Percentiles rank a stretch among this genome's conserved stretches.
phyloP scores from a whole-genome alignment of 805 yeast genomes.

The Sugiyamaella valdiviana region DNA sequence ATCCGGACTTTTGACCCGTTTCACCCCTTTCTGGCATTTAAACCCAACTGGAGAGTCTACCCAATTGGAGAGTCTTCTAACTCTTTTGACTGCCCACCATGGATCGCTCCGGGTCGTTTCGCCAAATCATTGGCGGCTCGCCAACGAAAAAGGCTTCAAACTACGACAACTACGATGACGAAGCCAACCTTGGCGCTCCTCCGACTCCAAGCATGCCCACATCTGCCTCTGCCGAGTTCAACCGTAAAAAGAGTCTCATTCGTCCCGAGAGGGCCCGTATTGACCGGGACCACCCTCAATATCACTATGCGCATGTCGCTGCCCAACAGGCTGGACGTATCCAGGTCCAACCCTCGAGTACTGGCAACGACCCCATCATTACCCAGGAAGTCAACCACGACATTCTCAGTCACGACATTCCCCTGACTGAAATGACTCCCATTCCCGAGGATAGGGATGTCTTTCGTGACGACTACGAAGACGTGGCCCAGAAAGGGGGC shows the following conservation, averaged over 20 bases:
- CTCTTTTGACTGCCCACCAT: background rate
- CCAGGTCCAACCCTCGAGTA: slow-evolving; percentile 58
- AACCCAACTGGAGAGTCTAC: too few species aligned
- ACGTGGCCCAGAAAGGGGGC: slow-evolving; percentile 28
- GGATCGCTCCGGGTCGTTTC: slow-evolving; percentile 12
- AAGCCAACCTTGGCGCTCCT: slow-evolving; percentile 2
- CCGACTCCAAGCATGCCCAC: background rate
- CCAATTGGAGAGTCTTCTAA: too few species aligned
- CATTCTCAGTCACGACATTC: background rate
- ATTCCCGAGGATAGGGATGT: slow-evolving; percentile 13
- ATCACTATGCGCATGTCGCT: slow-evolving; percentile 69
- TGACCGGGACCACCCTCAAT: slow-evolving; percentile 65
- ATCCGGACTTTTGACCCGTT: too few species aligned
- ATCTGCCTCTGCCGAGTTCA: slow-evolving; percentile 13
- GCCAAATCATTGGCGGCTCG: slow-evolving; percentile 4
- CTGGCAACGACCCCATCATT: slow-evolving; percentile 61
- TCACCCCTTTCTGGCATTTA: too few species aligned
- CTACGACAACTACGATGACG: slow-evolving; percentile 1
- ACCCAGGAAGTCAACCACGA: slow-evolving; percentile 14
- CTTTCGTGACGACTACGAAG: slow-evolving; percentile 8
- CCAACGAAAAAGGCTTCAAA: background rate
- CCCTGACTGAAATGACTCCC: slow-evolving; percentile 4
- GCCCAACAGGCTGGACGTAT: slow-evolving; percentile 58
- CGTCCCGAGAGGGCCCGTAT: slow-evolving; percentile 74
- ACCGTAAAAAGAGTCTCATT: slow-evolving; percentile 62